phyloP scores from a whole-genome alignment of 768 basidiomycete genomes.

The Tulasnella sp. region DNA sequence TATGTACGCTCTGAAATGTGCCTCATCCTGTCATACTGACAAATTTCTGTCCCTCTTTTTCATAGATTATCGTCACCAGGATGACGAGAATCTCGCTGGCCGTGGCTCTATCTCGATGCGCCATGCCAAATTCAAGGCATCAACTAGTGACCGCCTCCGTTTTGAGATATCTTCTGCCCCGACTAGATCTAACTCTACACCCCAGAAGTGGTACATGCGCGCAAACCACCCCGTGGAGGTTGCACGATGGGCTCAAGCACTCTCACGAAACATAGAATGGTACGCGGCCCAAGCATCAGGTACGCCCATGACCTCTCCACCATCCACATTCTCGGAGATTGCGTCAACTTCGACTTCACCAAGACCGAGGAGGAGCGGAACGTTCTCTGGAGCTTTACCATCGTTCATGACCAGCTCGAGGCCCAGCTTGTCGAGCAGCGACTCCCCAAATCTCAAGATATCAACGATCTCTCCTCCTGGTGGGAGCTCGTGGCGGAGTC shows the following conservation, averaged over 20 bases:
- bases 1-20: slow-evolving; percentile 29
- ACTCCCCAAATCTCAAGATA: background rate
- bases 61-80: slow-evolving; percentile 72
- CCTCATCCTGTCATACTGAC: background rate
- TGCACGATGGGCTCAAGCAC: slow-evolving; percentile 71
- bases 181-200: slow-evolving; percentile 29
- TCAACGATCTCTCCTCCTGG: background rate
- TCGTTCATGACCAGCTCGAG: background rate
- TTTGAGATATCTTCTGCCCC: slow-evolving; percentile 61
- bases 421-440: background rate
- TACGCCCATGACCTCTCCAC: slow-evolving; percentile 16
- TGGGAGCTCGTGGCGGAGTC: slow-evolving; percentile 8
- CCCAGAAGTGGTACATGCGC: slow-evolving; percentile 72
- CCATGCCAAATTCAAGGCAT: slow-evolving; percentile 50
- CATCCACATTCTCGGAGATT: background rate
- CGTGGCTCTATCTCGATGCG: slow-evolving; percentile 85
- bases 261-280: slow-evolving; percentile 64
- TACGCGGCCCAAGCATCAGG: slow-evolving; percentile 33
- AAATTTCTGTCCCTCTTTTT: background rate
- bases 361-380: background rate
- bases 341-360: background rate
- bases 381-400: background rate
- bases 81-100: slow-evolving; percentile 76
- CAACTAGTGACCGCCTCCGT: slow-evolving; percentile 46
- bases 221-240: slow-evolving; percentile 86